Evolutionary conservation across 805 yeast species (phyloP), one percentile per base, ranked within the genome.

Genomic region (Hanseniaspora osmophila): DNA sequence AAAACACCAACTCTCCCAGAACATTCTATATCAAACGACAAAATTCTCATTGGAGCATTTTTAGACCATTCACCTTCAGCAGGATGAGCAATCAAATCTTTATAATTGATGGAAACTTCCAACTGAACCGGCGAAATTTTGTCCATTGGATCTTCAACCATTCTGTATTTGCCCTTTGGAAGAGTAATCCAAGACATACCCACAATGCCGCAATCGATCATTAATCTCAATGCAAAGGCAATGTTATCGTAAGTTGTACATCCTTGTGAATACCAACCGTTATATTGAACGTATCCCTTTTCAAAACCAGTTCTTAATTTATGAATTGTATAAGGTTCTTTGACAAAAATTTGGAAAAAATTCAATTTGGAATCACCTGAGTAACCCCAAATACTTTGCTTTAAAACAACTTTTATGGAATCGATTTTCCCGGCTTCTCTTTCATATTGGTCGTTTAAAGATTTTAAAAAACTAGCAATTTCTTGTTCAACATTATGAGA

Each of bases 181-280:
- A 90, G 70, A 0, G 95, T 83, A 27, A 94, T 71, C 99, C 99
- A 92, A 22, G 94, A 83, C 98, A 92, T 92, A 37, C 99, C 94
- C 1, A 90, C 82, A 49, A 90, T 85, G 43, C 80, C 77, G 62
- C 94, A 80, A 64, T 92, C 99, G 40, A 92, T 77, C 92, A 92
- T 86, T 63, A 88, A 68, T 54, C 98, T 71, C 48, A 94, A 63
- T 33, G 86, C 67, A 59, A 82, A 94, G 46, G 87, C 85, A 49
- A 92, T 79, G 59, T 92, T 92, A 63, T 92, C 99, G 59, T 80
- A 92, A 0, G 96, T 78, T 54, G 81, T 78, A 13, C 72, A 62
- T 51, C 81, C 78, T 30, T 69, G 68, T 2, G 74, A 67, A 19
- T 76, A 73, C 62, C 85, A 82, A 27, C 74, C 77, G 40, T 80